Evolutionary conservation across 495 filamentous ascomycete genomes (phyloP).

Genomic region (Diplogelasinospora grovesii): DNA sequence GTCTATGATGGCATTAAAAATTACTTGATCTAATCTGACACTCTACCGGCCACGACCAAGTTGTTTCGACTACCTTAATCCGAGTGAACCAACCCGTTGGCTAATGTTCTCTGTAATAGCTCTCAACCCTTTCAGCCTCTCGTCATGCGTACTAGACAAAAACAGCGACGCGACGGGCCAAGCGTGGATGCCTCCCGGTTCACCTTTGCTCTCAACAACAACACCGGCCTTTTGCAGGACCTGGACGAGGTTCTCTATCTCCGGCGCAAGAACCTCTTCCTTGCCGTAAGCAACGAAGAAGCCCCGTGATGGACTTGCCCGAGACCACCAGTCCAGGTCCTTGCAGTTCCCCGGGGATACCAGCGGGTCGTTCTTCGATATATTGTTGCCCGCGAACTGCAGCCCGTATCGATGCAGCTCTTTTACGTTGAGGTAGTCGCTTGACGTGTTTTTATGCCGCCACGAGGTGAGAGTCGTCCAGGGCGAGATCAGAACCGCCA

Average conservation of each 20-base stretch:
- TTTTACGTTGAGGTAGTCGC: slow-evolving; percentile 53
- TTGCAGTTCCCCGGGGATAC: slow-evolving; percentile 62
- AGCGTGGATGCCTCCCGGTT: slow-evolving; percentile 62
- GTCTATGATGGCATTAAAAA: slow-evolving; percentile 38
- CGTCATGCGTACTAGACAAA: slow-evolving; percentile 47
- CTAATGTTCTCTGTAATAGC: slow-evolving; percentile 47
- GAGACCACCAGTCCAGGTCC: slow-evolving; percentile 55
- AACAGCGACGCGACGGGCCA: slow-evolving; percentile 73
- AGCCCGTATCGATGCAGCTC: slow-evolving; percentile 55
- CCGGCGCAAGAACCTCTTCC: slow-evolving; percentile 64
- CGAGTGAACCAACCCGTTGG: slow-evolving; percentile 23
- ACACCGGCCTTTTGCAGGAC: slow-evolving; percentile 42
- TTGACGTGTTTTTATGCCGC: slow-evolving; percentile 49
- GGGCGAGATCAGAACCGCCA: slow-evolving; percentile 52
- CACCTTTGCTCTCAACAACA: slow-evolving; percentile 41
- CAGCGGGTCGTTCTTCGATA: slow-evolving; percentile 43
- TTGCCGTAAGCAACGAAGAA: slow-evolving; percentile 59
- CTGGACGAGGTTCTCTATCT: slow-evolving; percentile 48
- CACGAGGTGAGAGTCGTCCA: slow-evolving; percentile 54
- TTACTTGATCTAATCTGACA: slow-evolving; percentile 54
- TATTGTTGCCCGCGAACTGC: slow-evolving; percentile 52
- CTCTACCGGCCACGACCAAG: background rate
- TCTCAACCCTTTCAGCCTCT: slow-evolving; percentile 52
- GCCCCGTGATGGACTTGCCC: slow-evolving; percentile 51
- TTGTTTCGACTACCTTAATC: slow-evolving; percentile 10